phyloP scores from a whole-genome alignment of 2,329 filamentous ascomycete genomes.

The Lachnellula arida region DNA sequence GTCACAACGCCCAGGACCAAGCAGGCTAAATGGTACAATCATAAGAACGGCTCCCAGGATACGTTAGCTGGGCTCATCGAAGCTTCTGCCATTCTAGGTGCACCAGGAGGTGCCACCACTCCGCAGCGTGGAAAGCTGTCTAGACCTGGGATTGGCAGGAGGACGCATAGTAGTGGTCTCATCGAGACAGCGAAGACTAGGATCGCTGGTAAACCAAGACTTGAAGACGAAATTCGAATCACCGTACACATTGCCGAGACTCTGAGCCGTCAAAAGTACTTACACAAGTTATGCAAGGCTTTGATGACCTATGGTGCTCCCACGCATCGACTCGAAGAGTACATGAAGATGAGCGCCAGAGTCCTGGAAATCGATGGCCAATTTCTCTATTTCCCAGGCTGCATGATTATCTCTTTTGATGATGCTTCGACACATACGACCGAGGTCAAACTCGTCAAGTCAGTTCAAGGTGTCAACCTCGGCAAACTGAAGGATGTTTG shows the following conservation, averaged over 20 bases:
- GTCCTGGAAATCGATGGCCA: slow-evolving; percentile 85
- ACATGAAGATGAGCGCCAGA: slow-evolving; percentile 85
- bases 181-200: slow-evolving; percentile 21
- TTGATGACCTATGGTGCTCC: slow-evolving; percentile 89
- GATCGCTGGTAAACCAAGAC: slow-evolving; percentile 22
- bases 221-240: slow-evolving; percentile 40
- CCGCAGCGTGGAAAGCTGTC: slow-evolving; percentile 29
- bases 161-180: slow-evolving; percentile 24
- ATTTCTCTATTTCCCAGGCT: slow-evolving; percentile 84
- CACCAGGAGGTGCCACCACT: slow-evolving; percentile 37
- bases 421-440: slow-evolving; percentile 68
- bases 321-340: slow-evolving; percentile 86
- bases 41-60: slow-evolving; percentile 40
- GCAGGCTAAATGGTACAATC: slow-evolving; percentile 33
- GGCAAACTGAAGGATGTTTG: slow-evolving; percentile 71
- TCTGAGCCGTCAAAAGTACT: slow-evolving; percentile 74
- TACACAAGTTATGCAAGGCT: slow-evolving; percentile 78
- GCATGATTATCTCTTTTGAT: slow-evolving; percentile 92
- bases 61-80: slow-evolving; percentile 49
- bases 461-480: slow-evolving; percentile 65
- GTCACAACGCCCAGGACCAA: slow-evolving; percentile 32
- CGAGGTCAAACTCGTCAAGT: slow-evolving; percentile 72
- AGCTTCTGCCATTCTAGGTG: slow-evolving; percentile 49
- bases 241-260: slow-evolving; percentile 61
- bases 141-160: slow-evolving; percentile 26